Evolutionary conservation across 192 early-diverging fungal genomes (phyloP), one percentile per base, ranked within the genome.

Genomic region (Umbelopsis sp.): DNA sequence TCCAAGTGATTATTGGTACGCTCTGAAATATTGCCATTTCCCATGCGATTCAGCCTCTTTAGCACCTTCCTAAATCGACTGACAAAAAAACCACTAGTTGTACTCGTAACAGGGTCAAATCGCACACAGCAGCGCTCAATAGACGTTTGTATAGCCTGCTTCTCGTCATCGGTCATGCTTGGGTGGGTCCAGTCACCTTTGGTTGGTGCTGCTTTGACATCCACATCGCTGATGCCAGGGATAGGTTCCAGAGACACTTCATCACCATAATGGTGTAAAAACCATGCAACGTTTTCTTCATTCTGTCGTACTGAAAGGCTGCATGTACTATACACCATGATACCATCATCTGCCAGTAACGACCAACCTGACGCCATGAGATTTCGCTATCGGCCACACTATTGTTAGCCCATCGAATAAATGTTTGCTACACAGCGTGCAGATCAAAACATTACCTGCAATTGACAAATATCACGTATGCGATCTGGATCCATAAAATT

Each of bases 251-350:
- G 50, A 1, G 65, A 36, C 2, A 88, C 91, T 21, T 82, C 72
- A 29, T 65, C 50, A 8, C 31, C 16, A 50, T 83, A 47, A 2
- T 62, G n/a, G 29, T 45, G 50, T 31, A 99, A 76, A 67, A 99
- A 96, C 86, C 93, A 91, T 14, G 74, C 84, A 2, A 99, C 78
- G 29, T 96, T 87, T 32, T 87, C 88, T 73, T 98, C 97, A 75
- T 98, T 97, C 73, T 98, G 97, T 22, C 80, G 78, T 11, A 81
- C 69, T 0, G 94, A 86, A 16, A 94, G 77, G 17, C 89, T 92
- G 74, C 94, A 95, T 0, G 93, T 94, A 71, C 92, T 94, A 79
- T 99, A 99, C 4, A 97, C 93, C 65, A 97, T 77, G 5, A 93
- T 76, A 1, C 96, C 96, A 26, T 89, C 92, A 0, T 85, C 78